These are phyloP conservation scores for Chrysochromulina tobinii DNA, from an alignment of 78 protist genomes.

Conservation along the genomic window DNA sequence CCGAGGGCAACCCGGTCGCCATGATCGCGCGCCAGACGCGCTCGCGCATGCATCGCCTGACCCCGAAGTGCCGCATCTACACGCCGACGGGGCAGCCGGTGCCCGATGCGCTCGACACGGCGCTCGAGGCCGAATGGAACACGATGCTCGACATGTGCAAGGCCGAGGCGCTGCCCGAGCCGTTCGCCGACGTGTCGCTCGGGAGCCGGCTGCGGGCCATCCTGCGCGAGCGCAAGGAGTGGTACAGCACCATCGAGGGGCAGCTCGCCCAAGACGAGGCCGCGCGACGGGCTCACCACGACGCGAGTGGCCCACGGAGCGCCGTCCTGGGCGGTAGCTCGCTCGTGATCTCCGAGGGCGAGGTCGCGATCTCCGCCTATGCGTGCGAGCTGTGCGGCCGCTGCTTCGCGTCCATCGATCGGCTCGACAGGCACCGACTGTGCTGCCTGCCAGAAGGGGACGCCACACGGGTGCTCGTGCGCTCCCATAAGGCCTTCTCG, in stretches of 20 bases:
- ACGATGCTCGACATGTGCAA: background rate
- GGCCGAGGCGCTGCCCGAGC: background rate
- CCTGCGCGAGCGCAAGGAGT: background rate
- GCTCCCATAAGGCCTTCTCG: background rate
- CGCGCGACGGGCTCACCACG: too few relatives aligned
- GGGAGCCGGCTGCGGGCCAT: background rate
- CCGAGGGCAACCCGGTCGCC: slow-evolving; percentile 9
- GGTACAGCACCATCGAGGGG: too few relatives aligned
- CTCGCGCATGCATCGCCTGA: background rate
- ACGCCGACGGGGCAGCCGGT: background rate
- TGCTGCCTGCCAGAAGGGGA: background rate
- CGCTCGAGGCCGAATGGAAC: background rate
- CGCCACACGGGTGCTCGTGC: background rate
- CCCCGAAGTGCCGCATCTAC: background rate
- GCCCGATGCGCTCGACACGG: background rate
- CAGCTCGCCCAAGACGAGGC: too few relatives aligned
- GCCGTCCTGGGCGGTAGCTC: too few relatives aligned
- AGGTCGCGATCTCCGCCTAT: background rate
- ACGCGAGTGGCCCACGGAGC: too few relatives aligned
- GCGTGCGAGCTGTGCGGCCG: background rate
- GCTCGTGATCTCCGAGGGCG: background rate
- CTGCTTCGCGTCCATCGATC: background rate
- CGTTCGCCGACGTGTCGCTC: background rate
- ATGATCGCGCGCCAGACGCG: background rate
- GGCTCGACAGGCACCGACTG: slow-evolving; percentile 4